Evolutionary conservation across 371 early-diverging fungal species (phyloP), one percentile per base, ranked within the genome.

Genomic region (Globomyces sp.): DNA sequence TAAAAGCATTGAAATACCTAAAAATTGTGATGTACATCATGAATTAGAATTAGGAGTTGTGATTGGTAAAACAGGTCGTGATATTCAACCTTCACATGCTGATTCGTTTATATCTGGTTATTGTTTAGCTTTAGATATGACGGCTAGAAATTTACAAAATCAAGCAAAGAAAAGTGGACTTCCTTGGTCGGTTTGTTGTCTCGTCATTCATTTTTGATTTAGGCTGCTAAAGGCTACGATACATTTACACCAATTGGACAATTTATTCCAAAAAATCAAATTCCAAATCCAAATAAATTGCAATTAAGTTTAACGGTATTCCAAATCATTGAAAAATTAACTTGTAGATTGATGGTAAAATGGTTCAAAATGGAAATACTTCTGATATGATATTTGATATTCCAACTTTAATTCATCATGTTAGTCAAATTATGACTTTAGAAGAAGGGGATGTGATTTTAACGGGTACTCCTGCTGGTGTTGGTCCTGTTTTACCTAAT

Each of bases 201-300:
- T 89, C 43, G 94, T 92, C 80, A 86, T 87, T 68, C 84, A 83
- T 64, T 92, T 93, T 8, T 62, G 69, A 50, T 96, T 95, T 39
- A 95, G 96, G 96, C 86, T 2, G 87, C 94, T 44, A 98, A 98
- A 76, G 98, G 96, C 0, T 95, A 87, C 69, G 98, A 98, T 70
- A 92, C 95, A 1, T 98, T 97, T 71, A 90, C 93, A 9, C 96
- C 98, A n/a, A 80, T 96, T 51, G 88, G 87, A 4, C 85, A 87
- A 9, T 90, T 94, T 65, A 90, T 97, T 50, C 85, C 87, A n/a
- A 90, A 88, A 66, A 78, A 74, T 9, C 67, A 74, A 34, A 86
- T 96, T 44, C 65, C 77, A 11, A 89, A 96, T 68, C 84, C 91
- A 9, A 70, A 81, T 66, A 85, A 90, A 63, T 84, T 94, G 6